These are phyloP conservation scores for Suhomyces faveliae DNA, from an alignment of 805 yeast genomes.

Conservation along the genomic window DNA sequence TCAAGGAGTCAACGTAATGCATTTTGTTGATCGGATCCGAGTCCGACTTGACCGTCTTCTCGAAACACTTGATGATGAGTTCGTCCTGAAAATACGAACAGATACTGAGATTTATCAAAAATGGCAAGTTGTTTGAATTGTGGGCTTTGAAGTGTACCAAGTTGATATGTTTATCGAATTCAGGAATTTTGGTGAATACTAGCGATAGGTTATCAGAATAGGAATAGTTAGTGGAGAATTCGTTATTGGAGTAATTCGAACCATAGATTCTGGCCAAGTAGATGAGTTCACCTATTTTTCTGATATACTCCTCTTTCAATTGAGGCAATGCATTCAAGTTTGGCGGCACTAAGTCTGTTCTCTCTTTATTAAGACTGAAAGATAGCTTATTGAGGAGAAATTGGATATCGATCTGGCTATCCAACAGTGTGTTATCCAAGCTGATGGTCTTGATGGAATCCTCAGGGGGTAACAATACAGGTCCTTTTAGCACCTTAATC, in stretches of 20 bases:
- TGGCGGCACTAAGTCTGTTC: slow-evolving; percentile 50
- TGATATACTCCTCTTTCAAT: slow-evolving; percentile 49
- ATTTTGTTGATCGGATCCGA: slow-evolving; percentile 32
- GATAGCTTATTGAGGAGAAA: slow-evolving; percentile 48
- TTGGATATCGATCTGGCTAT: slow-evolving; percentile 55
- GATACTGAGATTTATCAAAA: slow-evolving; percentile 29
- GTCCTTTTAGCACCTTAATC: slow-evolving; percentile 64
- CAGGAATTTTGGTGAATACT: slow-evolving; percentile 34
- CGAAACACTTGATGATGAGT: slow-evolving; percentile 40
- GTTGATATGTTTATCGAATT: slow-evolving; percentile 35
- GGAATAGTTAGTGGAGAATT: slow-evolving; percentile 25
- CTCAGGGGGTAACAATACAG: slow-evolving; percentile 46
- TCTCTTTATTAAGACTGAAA: slow-evolving; percentile 34
- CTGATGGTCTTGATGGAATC: slow-evolving; percentile 56
- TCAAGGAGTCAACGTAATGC: slow-evolving; percentile 39
- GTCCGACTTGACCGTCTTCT: slow-evolving; percentile 35
- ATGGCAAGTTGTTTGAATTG: slow-evolving; percentile 23
- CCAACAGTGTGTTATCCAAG: slow-evolving; percentile 49
- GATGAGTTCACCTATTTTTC: slow-evolving; percentile 55
- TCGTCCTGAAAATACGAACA: slow-evolving; percentile 39
- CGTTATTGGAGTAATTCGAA: slow-evolving; percentile 10
- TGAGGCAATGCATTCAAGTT: slow-evolving; percentile 25
- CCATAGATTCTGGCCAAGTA: slow-evolving; percentile 29
- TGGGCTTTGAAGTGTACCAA: slow-evolving; percentile 22
- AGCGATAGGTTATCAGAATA: slow-evolving; percentile 34